phyloP scores from a whole-genome alignment of 805 yeast genomes.

The Metschnikowia arizonensis region DNA sequence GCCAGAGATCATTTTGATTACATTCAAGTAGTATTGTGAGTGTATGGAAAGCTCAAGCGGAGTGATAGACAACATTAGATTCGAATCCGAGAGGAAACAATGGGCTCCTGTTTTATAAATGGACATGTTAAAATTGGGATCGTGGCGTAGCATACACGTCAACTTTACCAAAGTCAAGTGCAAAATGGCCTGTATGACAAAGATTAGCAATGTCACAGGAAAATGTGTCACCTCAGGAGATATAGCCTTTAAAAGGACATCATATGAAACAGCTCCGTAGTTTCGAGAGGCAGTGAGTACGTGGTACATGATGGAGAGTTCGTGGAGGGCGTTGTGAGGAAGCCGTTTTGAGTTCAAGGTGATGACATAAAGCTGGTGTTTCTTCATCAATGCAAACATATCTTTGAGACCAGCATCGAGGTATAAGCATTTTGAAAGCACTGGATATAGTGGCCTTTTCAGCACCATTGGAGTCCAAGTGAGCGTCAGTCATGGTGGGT shows the following conservation, averaged over 20 bases:
- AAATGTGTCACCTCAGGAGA: background rate
- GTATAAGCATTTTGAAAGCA: conserved; percentile 16
- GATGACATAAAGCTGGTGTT: conserved; percentile 15
- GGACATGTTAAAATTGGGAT: background rate
- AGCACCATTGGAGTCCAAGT: background rate
- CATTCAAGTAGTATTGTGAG: conserved; percentile 13
- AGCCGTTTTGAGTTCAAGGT: conserved; percentile 8
- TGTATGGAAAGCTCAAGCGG: conserved; percentile 2
- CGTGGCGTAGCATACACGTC: conserved; percentile 5
- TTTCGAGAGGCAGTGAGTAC: conserved; percentile 8
- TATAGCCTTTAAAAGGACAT: conserved; percentile 7
- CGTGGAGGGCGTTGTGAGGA: conserved; percentile 10
- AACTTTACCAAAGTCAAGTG: conserved; percentile 12
- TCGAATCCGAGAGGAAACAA: conserved; percentile 8
- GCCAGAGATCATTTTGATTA: conserved; percentile 15
- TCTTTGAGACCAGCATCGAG: conserved; percentile 1
- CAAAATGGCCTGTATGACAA: conserved; percentile 16
- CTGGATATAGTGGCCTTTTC: conserved; percentile 3
- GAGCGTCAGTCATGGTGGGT: conserved; percentile 5
- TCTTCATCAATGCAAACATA: conserved; percentile 5
- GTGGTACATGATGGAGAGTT: conserved; percentile 12
- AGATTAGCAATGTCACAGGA: conserved; percentile 8
- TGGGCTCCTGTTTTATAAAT: conserved; percentile 10
- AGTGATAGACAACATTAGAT: conserved; percentile 7
- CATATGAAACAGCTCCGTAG: conserved; percentile 1